These are phyloP conservation scores for Marvania coccoides DNA, from an alignment of 139 green algal species.

Conservation along the genomic window DNA sequence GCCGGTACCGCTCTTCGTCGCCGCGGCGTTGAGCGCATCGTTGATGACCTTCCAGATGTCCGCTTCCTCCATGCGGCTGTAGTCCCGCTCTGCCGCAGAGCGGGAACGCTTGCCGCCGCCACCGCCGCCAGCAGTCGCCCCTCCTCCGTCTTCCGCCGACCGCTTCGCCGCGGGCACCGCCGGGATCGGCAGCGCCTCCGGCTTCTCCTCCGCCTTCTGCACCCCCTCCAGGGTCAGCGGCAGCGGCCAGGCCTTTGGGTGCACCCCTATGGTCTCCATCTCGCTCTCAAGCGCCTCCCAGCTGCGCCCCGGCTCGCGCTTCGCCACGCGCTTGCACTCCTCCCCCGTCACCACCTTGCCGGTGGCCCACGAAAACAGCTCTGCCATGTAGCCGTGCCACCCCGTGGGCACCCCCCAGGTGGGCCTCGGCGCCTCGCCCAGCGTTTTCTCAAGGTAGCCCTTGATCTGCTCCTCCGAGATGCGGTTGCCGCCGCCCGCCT, in stretches of 20 bases:
- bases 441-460: conserved; percentile 54
- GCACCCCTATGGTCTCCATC: conserved; percentile 48
- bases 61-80: not conserved
- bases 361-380: conserved; percentile 60
- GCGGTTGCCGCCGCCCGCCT: conserved; percentile 66
- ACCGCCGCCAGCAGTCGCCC: not conserved
- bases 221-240: conserved; percentile 27
- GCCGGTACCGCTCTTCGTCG: not conserved
- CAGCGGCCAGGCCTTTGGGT: conserved; percentile 32
- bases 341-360: conserved; percentile 41
- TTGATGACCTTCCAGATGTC: not conserved
- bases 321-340: conserved; percentile 49
- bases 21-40: not conserved
- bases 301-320: conserved; percentile 64
- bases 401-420: conserved; percentile 65
- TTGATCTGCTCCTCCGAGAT: conserved; percentile 65
- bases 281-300: conserved; percentile 68
- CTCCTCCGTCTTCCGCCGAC: not conserved
- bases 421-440: conserved; percentile 62
- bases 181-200: conserved; percentile 7
- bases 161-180: not conserved
- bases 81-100: not conserved
- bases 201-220: conserved; percentile 17
- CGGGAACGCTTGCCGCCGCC: not conserved
- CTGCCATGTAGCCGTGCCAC: conserved; percentile 66